Conservation (phyloP, 768 basidiomycete species). For the Tricholoma sp. region DNA sequence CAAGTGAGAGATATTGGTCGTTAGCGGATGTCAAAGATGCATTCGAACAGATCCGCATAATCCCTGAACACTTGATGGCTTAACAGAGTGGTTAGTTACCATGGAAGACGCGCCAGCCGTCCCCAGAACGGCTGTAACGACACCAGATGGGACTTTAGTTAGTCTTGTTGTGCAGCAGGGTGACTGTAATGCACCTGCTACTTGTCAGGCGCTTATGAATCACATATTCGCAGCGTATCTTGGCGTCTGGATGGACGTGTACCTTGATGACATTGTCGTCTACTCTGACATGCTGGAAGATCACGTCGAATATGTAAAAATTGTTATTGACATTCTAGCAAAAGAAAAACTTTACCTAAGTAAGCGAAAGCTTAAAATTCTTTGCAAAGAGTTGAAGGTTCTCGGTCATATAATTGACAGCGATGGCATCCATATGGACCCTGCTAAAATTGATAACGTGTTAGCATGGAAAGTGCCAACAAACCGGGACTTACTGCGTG, state of each 20-base stretch:
- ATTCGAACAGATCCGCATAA: slow-evolving; percentile 9
- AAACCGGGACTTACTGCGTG: slow-evolving; percentile 20
- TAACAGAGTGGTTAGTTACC: too few species aligned
- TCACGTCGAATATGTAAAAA: slow-evolving; percentile 6
- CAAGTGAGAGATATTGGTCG: not conserved
- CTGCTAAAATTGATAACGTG: slow-evolving; percentile 25
- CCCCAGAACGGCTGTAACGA: slow-evolving; percentile 2
- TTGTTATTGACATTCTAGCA: slow-evolving; percentile 18
- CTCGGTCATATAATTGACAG: slow-evolving; percentile 23
- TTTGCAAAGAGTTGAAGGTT: slow-evolving; percentile 19
- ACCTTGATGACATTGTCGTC: slow-evolving; percentile 9
- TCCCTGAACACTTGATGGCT: slow-evolving; percentile 8
- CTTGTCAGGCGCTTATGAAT: slow-evolving; percentile 9
- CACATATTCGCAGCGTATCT: slow-evolving; percentile 6
- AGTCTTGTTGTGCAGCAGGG: slow-evolving; percentile 6
- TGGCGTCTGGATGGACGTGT: slow-evolving; percentile 6
- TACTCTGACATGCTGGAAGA: slow-evolving; percentile 8
- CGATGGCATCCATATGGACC: slow-evolving; percentile 26
- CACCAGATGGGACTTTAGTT: slow-evolving; percentile 10
- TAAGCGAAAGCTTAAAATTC: slow-evolving; percentile 22
- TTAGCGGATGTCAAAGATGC: slow-evolving; percentile 6
- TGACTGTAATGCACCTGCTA: slow-evolving; percentile 5
- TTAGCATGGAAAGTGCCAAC: slow-evolving; percentile 21
- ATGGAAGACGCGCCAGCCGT: too few species aligned
- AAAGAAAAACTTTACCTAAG: slow-evolving; percentile 27